Percentiles rank a stretch among this genome's conserved stretches.
These are phyloP conservation scores for Cladophialophora exuberans DNA, from an alignment of 2,329 filamentous ascomycete species.

Conservation along the genomic window DNA sequence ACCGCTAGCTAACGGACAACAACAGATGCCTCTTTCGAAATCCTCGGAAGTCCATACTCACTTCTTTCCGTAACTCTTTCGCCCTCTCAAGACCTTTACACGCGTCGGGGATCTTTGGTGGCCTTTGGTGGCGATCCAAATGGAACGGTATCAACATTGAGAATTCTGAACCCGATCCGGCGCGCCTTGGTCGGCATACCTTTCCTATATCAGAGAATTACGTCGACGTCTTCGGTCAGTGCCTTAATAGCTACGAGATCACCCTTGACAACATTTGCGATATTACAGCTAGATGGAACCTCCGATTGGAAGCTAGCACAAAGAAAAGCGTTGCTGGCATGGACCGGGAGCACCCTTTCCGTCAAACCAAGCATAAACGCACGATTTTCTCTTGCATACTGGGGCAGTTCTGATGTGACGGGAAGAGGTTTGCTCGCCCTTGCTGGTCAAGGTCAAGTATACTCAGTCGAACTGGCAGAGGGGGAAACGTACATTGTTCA, in stretches of 20 bases:
- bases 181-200: constrained; percentile 82
- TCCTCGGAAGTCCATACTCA: constrained; percentile 88
- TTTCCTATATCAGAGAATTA: constrained; percentile 73
- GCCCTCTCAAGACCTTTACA: constrained; percentile 91
- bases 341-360: constrained; percentile 86
- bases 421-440: constrained; percentile 85
- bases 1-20: constrained; percentile 17
- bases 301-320: constrained; percentile 95
- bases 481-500: constrained; percentile 92
- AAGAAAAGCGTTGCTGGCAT: constrained; percentile 85
- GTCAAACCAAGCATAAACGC: constrained; percentile 76
- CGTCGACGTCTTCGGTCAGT: constrained; percentile 83
- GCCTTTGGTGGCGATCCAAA: constrained; percentile 72
- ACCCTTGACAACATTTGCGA: constrained; percentile 80
- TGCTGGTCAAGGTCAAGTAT: constrained; percentile 84
- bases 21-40: constrained; percentile 90
- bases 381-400: constrained; percentile 71
- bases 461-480: constrained; percentile 76
- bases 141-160: constrained; percentile 82
- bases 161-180: constrained; percentile 79
- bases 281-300: constrained; percentile 88
- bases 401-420: constrained; percentile 87
- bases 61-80: constrained; percentile 91
- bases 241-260: constrained; percentile 88
- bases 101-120: constrained; percentile 86